Evolutionary conservation across 2,329 filamentous ascomycete genomes (phyloP), one percentile per base, ranked within the genome.

Genomic region (Neofusicoccum laricinum): DNA sequence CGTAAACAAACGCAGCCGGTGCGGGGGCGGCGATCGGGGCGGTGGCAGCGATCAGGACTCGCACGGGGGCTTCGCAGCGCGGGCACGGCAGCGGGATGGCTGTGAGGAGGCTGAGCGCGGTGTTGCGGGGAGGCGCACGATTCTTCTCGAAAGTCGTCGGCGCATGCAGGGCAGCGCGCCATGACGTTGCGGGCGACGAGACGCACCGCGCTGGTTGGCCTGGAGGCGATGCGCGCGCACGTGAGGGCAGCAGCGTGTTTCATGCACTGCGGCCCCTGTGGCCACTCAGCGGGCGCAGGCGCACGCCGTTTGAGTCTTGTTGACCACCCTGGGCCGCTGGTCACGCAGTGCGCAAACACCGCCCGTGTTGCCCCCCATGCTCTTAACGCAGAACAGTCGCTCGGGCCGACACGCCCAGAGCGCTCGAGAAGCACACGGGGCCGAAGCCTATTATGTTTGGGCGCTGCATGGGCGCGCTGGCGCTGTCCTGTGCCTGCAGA

Each of bases 81-180:
- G 32, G 19, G 19, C 25, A 58, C 38, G 14, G 53, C 53, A 45
- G 38, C 53, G 40, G 41, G 55, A 46, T 36, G 55, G 55, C 55
- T 59, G 55, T 59, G 40, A 36, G 55, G 55, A 59, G 55, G 55
- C 55, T 59, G 55, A 59, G 53, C 53, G 38, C 30, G 55, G 41
- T 59, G 55, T 59, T 59, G 55, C 55, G 55, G 55, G 55, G 41
- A 59, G 55, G 55, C 41, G 55, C 40, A 48, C 55, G 55, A 59
- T 59, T 46, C 55, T 59, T 59, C 55, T 59, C 55, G 55, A 59
- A 59, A 45, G 55, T 43, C 14, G 53, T 34, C 53, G 53, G 38
- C 25, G 38, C 38, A 48, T 46, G 55, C 55, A 59, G 55, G 55
- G 55, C 40, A 57, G 41, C n/a, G 41, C 40, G 55, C 55, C 30